phyloP scores from a whole-genome alignment of 2,329 filamentous ascomycete species.

The Fusarium coffeatum region DNA sequence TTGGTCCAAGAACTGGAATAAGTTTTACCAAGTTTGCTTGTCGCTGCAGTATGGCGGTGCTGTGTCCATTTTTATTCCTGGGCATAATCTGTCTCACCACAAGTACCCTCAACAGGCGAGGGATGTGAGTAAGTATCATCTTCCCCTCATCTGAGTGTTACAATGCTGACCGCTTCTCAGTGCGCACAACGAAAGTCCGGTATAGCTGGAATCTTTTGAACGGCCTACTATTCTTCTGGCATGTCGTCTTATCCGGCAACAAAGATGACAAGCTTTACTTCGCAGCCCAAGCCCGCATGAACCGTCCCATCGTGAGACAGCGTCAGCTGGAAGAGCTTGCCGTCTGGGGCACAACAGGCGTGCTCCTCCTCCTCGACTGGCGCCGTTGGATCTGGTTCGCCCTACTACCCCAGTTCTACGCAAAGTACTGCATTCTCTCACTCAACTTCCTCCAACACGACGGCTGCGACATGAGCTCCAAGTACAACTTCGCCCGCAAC shows the following conservation, averaged over 20 bases:
- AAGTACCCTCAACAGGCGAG: conserved; percentile 27
- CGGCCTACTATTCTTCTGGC: conserved; percentile 19
- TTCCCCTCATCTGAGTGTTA: neutral
- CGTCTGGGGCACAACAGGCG: conserved; percentile 7
- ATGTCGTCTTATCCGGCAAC: conserved; percentile 14
- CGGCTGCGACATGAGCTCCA: conserved; percentile 25
- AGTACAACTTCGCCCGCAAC: conserved; percentile 25
- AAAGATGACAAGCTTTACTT: conserved; percentile 24
- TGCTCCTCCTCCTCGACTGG: conserved; percentile 16
- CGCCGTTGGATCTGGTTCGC: conserved; percentile 29
- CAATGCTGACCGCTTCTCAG: neutral
- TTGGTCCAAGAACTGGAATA: conserved; percentile 22
- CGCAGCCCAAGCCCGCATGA: conserved; percentile 16
- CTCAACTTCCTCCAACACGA: conserved; percentile 26
- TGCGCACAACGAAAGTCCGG: conserved; percentile 26
- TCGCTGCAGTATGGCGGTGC: conserved; percentile 25
- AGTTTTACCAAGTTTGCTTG: conserved; percentile 28
- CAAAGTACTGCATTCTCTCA: conserved; percentile 19
- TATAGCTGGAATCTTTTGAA: conserved; percentile 29
- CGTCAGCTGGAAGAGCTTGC: conserved; percentile 16
- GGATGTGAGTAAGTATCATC: conserved; percentile 18
- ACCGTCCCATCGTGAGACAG: conserved; percentile 18
- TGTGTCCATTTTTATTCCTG: conserved; percentile 19
- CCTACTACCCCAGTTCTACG: conserved; percentile 12
- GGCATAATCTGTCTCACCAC: conserved; percentile 26